Evolutionary conservation across 1,139 yeast species (phyloP).

Genomic region (Geotrichum phurueaensis): DNA sequence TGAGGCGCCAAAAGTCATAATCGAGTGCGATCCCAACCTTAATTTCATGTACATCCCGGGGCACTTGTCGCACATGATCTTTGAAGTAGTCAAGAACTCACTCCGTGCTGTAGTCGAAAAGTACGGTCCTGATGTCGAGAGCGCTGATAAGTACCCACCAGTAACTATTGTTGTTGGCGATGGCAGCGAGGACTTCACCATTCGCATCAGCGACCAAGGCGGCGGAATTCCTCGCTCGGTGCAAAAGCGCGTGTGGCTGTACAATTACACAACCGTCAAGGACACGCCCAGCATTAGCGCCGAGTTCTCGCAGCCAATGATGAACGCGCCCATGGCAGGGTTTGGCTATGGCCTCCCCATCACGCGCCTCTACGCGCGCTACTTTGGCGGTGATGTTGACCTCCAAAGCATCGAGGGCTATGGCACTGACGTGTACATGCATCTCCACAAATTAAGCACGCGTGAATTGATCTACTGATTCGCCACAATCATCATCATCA

Average conservation of each 20-base stretch:
- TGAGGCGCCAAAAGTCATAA: slow-evolving; percentile 72
- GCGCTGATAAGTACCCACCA: slow-evolving; percentile 54
- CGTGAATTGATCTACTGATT: slow-evolving; percentile 17
- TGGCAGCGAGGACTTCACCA: slow-evolving; percentile 74
- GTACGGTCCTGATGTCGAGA: slow-evolving; percentile 41
- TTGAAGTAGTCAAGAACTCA: slow-evolving; percentile 79
- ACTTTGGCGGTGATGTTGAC: slow-evolving; percentile 75
- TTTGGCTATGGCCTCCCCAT: slow-evolving; percentile 78
- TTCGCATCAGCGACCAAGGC: slow-evolving; percentile 76
- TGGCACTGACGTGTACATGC: slow-evolving; percentile 77
- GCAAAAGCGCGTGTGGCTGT: slow-evolving; percentile 73
- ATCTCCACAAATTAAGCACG: slow-evolving; percentile 48
- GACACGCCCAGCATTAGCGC: slow-evolving; percentile 55
- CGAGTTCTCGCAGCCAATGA: slow-evolving; percentile 45
- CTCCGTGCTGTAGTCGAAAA: slow-evolving; percentile 77
- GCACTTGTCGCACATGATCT: slow-evolving; percentile 80
- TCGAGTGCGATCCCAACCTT: slow-evolving; percentile 63
- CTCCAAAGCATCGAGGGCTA: slow-evolving; percentile 78
- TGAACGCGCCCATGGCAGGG: slow-evolving; percentile 74
- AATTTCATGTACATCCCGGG: slow-evolving; percentile 84
- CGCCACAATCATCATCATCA: not conserved
- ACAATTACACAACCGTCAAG: slow-evolving; percentile 70
- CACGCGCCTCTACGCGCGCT: slow-evolving; percentile 67
- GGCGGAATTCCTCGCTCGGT: slow-evolving; percentile 78
- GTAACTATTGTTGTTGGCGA: slow-evolving; percentile 70